Percentiles rank a stretch among this genome's conserved stretches.
These are phyloP conservation scores for Flaveria sonorensis DNA, from an alignment of 129 eudicot species.

Conservation along the genomic window DNA sequence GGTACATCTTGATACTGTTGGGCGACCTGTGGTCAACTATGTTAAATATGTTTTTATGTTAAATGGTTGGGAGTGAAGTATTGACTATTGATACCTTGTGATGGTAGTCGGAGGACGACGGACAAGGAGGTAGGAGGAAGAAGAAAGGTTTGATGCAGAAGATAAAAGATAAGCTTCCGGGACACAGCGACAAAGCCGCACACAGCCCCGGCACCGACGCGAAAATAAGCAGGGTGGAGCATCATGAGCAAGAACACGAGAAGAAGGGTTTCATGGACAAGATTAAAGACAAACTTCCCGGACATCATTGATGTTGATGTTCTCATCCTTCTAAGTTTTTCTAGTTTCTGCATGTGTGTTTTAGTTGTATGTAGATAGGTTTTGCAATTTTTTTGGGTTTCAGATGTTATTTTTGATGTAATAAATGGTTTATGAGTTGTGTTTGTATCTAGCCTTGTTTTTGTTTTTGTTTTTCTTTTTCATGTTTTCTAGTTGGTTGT, in stretches of 20 bases:
- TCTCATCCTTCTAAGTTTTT: too few relatives aligned
- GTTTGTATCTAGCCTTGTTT: too few relatives aligned
- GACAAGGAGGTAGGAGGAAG: conserved; percentile 61
- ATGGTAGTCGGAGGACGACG: conserved; percentile 61
- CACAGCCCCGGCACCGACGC: conserved; percentile 23
- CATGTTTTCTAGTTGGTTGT: too few relatives aligned
- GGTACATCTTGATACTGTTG: too few relatives aligned
- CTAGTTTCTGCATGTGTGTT: too few relatives aligned
- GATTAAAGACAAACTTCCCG: conserved; percentile 79
- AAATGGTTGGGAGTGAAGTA: background rate
- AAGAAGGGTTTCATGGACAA: conserved; percentile 69
- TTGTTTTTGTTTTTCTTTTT: too few relatives aligned
- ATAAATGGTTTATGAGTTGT: too few relatives aligned
- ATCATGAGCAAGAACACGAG: conserved; percentile 20
- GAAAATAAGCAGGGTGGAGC: conserved; percentile 10
- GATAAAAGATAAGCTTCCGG: conserved; percentile 56
- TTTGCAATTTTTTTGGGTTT: too few relatives aligned
- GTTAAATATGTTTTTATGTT: too few relatives aligned
- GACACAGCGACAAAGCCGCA: conserved; percentile 38
- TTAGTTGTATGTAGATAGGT: too few relatives aligned
- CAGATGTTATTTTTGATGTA: too few relatives aligned
- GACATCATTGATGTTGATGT: conserved; percentile 34
- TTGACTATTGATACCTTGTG: background rate
- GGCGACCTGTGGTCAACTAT: too few relatives aligned
- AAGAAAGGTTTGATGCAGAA: conserved; percentile 66